Conservation (phyloP, 2,329 filamentous ascomycete genomes). For the Aspergillus phoenicis region DNA sequence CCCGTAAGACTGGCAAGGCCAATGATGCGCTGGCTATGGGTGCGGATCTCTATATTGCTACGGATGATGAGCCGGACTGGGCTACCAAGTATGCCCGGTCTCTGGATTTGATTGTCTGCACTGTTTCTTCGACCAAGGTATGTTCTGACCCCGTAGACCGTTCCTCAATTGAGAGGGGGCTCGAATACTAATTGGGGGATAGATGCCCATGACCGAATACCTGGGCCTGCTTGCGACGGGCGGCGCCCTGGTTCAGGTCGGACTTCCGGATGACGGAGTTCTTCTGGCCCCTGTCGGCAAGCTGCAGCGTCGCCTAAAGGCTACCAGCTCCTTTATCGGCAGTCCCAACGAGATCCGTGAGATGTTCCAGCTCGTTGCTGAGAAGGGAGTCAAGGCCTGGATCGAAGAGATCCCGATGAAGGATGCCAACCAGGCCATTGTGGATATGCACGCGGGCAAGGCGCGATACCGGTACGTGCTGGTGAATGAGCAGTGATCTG, state of each 20-base stretch:
- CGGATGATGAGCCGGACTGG: slow-evolving; percentile 59
- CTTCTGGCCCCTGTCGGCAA: slow-evolving; percentile 59
- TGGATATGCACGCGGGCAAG: slow-evolving; percentile 49
- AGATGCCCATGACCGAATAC: slow-evolving; percentile 66
- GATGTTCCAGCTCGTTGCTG: slow-evolving; percentile 48
- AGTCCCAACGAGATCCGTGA: slow-evolving; percentile 45
- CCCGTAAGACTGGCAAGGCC: slow-evolving; percentile 54
- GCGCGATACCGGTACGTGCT: slow-evolving; percentile 52
- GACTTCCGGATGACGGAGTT: slow-evolving; percentile 61
- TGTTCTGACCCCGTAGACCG: not conserved
- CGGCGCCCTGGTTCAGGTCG: slow-evolving; percentile 67
- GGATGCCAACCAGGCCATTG: slow-evolving; percentile 47
- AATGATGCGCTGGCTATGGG: slow-evolving; percentile 59
- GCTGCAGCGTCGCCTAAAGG: slow-evolving; percentile 58
- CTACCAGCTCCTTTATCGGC: slow-evolving; percentile 53
- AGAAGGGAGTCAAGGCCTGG: slow-evolving; percentile 47
- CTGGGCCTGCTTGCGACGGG: slow-evolving; percentile 60
- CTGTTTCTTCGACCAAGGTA: slow-evolving; percentile 57
- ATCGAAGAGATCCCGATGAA: slow-evolving; percentile 46
- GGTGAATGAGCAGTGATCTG: slow-evolving; percentile 40
- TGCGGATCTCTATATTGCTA: slow-evolving; percentile 59
- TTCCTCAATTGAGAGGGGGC: too few relatives aligned
- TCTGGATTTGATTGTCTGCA: slow-evolving; percentile 60
- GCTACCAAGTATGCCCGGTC: slow-evolving; percentile 49
- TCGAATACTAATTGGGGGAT: slow-evolving; percentile 4